A percentile compares a stretch with the other conserved stretches of the same genome.
These are phyloP conservation scores for Globisporangium parvum DNA, from an alignment of 352 stramenopile genomes.

Conservation along the genomic window DNA sequence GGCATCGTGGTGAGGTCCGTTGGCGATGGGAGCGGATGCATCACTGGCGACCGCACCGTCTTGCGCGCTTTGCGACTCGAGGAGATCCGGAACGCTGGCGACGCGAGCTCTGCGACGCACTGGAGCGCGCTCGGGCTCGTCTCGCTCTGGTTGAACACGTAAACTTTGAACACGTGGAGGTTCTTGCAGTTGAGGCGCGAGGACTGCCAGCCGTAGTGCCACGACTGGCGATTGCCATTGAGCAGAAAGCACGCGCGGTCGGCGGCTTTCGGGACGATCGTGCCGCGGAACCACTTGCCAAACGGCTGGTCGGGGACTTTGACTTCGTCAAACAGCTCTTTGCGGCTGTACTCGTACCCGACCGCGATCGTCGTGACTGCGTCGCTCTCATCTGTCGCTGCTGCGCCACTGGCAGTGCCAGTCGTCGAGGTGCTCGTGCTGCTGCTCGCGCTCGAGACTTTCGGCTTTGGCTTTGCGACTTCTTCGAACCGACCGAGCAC, in stretches of 20 bases:
- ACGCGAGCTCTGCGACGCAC: conserved; percentile 52
- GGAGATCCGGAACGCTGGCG: conserved; percentile 69
- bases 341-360: conserved; percentile 40
- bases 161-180: conserved; percentile 76
- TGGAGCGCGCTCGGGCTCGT: conserved; percentile 23
- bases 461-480: conserved; percentile 33
- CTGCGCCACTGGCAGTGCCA: background rate
- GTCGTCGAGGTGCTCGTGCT: background rate
- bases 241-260: conserved; percentile 52
- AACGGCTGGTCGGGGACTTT: conserved; percentile 79
- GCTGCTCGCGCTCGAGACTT: background rate
- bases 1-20: background rate
- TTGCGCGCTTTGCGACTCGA: conserved; percentile 80
- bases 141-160: conserved; percentile 41
- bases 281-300: conserved; percentile 62
- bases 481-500: conserved; percentile 75
- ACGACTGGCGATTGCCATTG: conserved; percentile 82
- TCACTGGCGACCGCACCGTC: conserved; percentile 53
- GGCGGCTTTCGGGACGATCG: conserved; percentile 26
- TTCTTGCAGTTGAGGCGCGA: conserved; percentile 84
- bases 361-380: conserved; percentile 22
- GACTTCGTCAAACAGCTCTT: conserved; percentile 65
- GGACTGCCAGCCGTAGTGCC: conserved; percentile 84
- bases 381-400: conserved; percentile 17
- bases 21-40: conserved; percentile 11